Conservation (phyloP, 2,329 filamentous ascomycete species). For the Whalleya microplaca region DNA sequence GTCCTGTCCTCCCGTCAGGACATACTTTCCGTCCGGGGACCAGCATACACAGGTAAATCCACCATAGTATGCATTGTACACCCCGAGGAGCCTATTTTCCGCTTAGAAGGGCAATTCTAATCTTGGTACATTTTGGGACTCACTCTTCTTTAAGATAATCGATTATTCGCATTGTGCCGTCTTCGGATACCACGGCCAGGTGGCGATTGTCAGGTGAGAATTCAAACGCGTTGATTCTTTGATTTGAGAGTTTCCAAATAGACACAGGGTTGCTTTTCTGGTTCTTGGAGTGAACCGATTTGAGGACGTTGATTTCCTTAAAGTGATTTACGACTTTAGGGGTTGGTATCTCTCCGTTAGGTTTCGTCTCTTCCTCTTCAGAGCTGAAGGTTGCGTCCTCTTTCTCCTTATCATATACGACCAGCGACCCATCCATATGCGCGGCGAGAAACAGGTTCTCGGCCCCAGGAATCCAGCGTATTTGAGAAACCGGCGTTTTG, state of each 20-base stretch:
- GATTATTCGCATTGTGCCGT: constrained; percentile 86
- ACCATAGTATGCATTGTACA: constrained; percentile 92
- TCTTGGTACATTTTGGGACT: constrained; percentile 34
- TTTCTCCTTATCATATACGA: constrained; percentile 96
- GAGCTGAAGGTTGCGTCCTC: constrained; percentile 61
- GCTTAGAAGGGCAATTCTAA: constrained; percentile 4
- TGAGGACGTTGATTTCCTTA: constrained; percentile 71
- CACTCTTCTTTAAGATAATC: constrained; percentile 91
- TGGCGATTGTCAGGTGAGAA: constrained; percentile 90
- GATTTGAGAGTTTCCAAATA: constrained; percentile 89
- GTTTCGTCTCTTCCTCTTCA: constrained; percentile 40
- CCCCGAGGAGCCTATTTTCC: constrained; percentile 70
- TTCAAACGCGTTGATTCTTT: constrained; percentile 85
- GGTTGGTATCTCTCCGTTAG: constrained; percentile 40
- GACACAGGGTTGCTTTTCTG: constrained; percentile 93
- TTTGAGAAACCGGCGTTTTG: constrained; percentile 79
- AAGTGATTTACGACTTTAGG: constrained; percentile 43
- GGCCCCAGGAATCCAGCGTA: constrained; percentile 91
- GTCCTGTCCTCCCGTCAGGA: constrained; percentile 93
- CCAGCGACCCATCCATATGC: constrained; percentile 86
- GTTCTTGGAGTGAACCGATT: constrained; percentile 91
- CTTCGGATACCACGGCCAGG: constrained; percentile 87
- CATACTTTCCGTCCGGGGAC: constrained; percentile 96
- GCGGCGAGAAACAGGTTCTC: constrained; percentile 91
- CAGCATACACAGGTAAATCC: constrained; percentile 92